These are phyloP conservation scores for Ceratobasidium theobromae DNA, from an alignment of 1,284 basidiomycete species.

Conservation along the genomic window DNA sequence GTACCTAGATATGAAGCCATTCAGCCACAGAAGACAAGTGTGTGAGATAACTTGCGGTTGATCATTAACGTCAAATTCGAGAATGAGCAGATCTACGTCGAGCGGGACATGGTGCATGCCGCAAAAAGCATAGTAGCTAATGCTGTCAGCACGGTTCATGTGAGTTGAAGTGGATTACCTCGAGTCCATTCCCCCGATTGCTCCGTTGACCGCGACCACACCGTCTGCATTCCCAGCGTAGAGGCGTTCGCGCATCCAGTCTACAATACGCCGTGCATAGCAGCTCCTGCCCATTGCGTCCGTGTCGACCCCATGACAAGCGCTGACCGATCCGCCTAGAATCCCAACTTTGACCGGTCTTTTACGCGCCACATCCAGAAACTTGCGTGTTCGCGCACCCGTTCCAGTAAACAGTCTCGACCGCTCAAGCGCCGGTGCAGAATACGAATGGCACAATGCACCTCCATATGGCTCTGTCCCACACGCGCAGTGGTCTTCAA, in stretches of 20 bases:
- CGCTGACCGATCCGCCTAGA: slow-evolving; percentile 34
- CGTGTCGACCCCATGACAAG: slow-evolving; percentile 33
- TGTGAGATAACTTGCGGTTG: slow-evolving; percentile 25
- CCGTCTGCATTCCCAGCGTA: slow-evolving; percentile 20
- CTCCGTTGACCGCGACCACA: slow-evolving; percentile 28
- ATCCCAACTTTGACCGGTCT: slow-evolving; percentile 32
- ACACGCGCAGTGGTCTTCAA: slow-evolving; percentile 27
- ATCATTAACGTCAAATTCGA: slow-evolving; percentile 35
- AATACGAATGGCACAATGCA: slow-evolving; percentile 26
- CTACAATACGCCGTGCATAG: slow-evolving; percentile 30
- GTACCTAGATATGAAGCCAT: not conserved
- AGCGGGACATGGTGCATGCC: slow-evolving; percentile 32
- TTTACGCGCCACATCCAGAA: slow-evolving; percentile 15
- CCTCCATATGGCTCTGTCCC: slow-evolving; percentile 20
- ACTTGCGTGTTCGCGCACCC: slow-evolving; percentile 25
- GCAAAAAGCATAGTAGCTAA: slow-evolving; percentile 34
- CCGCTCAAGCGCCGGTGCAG: slow-evolving; percentile 30
- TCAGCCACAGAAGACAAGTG: not conserved
- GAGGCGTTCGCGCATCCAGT: slow-evolving; percentile 33
- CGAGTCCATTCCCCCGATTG: slow-evolving; percentile 34
- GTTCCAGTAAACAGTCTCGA: slow-evolving; percentile 30
- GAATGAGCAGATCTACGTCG: slow-evolving; percentile 33
- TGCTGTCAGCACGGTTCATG: not conserved
- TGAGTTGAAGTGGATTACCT: slow-evolving; percentile 6
- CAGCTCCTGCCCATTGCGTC: slow-evolving; percentile 32